These are phyloP conservation scores for Alternaria novae-zelandiae DNA, from an alignment of 2,329 filamentous ascomycete genomes.

Conservation along the genomic window DNA sequence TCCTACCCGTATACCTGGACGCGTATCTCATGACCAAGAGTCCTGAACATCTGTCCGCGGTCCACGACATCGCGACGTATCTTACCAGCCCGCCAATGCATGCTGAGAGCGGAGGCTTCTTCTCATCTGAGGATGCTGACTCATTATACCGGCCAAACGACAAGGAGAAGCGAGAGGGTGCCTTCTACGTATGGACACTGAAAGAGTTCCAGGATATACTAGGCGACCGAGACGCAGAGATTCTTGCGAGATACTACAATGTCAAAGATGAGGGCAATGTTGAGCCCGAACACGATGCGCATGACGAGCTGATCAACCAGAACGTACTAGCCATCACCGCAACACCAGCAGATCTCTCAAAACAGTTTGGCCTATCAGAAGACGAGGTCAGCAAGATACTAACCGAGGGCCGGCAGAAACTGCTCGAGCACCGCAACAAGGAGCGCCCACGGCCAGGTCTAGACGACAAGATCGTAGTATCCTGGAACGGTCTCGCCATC, in stretches of 20 bases:
- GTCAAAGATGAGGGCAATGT: conserved; percentile 87
- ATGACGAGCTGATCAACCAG: conserved; percentile 93
- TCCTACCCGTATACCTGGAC: conserved; percentile 83
- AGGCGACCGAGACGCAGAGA: conserved; percentile 69
- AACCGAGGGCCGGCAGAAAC: conserved; percentile 68
- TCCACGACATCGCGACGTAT: conserved; percentile 86
- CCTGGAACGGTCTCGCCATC: conserved; percentile 89
- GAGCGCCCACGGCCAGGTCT: conserved; percentile 78
- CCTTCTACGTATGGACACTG: conserved; percentile 92
- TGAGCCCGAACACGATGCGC: conserved; percentile 78
- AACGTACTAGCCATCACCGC: conserved; percentile 81
- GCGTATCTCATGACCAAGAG: conserved; percentile 75
- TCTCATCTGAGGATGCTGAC: conserved; percentile 89
- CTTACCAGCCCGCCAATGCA: conserved; percentile 74
- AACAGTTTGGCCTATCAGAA: conserved; percentile 74
- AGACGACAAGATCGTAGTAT: conserved; percentile 86
- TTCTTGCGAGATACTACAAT: conserved; percentile 84
- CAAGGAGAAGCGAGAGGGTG: conserved; percentile 84
- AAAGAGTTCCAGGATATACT: conserved; percentile 84
- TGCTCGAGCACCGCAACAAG: conserved; percentile 73
- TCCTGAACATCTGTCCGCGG: conserved; percentile 76
- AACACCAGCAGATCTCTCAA: conserved; percentile 71
- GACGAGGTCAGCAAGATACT: conserved; percentile 73
- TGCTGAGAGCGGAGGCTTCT: conserved; percentile 75
- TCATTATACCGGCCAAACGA: conserved; percentile 77